Evolutionary conservation across 768 basidiomycete genomes (phyloP), one percentile per base, ranked within the genome.

Genomic region (Hydnomerulius pinastri): DNA sequence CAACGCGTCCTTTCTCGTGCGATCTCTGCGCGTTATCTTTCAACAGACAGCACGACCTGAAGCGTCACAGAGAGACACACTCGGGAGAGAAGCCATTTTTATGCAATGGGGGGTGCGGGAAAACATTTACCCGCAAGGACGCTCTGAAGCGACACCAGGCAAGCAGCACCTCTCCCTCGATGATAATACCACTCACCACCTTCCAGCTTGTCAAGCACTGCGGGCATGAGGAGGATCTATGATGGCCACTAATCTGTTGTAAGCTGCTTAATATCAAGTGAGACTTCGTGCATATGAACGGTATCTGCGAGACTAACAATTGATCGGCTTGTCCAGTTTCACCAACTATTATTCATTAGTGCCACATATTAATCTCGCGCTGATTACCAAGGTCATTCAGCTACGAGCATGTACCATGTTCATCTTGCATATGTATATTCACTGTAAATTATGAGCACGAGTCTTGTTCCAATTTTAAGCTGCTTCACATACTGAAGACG

Each of bases 91-190:
- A 90, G 65, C 89, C 90, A 8, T 92, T 83, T 70, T 68, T 82
- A 15, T 92, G 90, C 68, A 90, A 90, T 58, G 88, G 87, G 11
- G 86, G 86, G 37, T 92, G 90, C 51, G 88, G 87, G 41, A 91
- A 91, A 75, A 90, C 89, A 3, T 92, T 91, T 63, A 92, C 89
- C 42, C 79, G 90, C 56, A 90, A 91, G 71, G 90, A 92, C 63
- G 90, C 90, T 13, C 70, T 92, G 62, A 92, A 91, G 71, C 80
- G 90, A 53, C 90, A 92, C 65, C 90, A 92, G 81, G 90, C 81
- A 58, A 53, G 81, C 47, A 36, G 18, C 45, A 43, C 51, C 48
- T 36, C 23, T 35, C 46, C 32, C 24, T 12, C 28, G 24, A 48
- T 37, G 43, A 54, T 54, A 29, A 24, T 56, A 18, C 46, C 36